These are phyloP conservation scores for Samsoniella hepiali DNA, from an alignment of 2,329 filamentous ascomycete genomes.

Conservation along the genomic window DNA sequence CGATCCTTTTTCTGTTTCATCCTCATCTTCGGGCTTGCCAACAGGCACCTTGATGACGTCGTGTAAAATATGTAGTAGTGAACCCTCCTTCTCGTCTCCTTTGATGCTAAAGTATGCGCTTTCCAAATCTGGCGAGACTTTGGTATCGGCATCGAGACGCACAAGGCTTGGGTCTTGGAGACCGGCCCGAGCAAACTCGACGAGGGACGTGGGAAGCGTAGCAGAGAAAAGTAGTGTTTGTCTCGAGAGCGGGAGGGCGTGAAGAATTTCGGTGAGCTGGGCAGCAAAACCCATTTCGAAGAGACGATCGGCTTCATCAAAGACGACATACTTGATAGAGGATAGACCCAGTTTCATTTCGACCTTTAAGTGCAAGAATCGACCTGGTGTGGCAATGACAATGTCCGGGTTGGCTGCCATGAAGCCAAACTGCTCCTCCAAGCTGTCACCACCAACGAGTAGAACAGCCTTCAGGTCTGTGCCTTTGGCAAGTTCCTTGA, in stretches of 20 bases:
- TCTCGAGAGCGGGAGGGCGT: conserved; percentile 76
- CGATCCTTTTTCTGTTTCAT: conserved; percentile 43
- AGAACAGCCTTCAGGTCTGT: conserved; percentile 90
- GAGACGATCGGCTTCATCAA: conserved; percentile 93
- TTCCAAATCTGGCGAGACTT: conserved; percentile 93
- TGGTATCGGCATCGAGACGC: conserved; percentile 88
- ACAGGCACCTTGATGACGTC: conserved; percentile 89
- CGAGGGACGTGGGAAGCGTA: conserved; percentile 86
- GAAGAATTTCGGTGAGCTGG: conserved; percentile 88
- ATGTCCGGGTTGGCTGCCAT: conserved; percentile 97
- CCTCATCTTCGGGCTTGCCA: conserved; percentile 55
- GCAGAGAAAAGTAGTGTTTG: conserved; percentile 95
- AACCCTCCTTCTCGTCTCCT: conserved; percentile 88
- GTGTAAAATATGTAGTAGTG: conserved; percentile 81
- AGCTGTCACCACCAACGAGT: conserved; percentile 88
- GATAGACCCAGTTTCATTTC: conserved; percentile 93
- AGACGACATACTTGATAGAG: conserved; percentile 90
- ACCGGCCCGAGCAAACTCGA: conserved; percentile 92
- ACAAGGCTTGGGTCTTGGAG: conserved; percentile 89
- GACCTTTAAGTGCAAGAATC: conserved; percentile 93
- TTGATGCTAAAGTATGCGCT: conserved; percentile 95
- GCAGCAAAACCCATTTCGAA: conserved; percentile 99
- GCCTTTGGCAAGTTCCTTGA: conserved; percentile 87
- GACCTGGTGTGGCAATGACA: conserved; percentile 92
- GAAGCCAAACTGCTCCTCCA: conserved; percentile 90